These are phyloP conservation scores for Vitis hybrid DNA, from an alignment of 177 flowering plant genomes.

Conservation along the genomic window DNA sequence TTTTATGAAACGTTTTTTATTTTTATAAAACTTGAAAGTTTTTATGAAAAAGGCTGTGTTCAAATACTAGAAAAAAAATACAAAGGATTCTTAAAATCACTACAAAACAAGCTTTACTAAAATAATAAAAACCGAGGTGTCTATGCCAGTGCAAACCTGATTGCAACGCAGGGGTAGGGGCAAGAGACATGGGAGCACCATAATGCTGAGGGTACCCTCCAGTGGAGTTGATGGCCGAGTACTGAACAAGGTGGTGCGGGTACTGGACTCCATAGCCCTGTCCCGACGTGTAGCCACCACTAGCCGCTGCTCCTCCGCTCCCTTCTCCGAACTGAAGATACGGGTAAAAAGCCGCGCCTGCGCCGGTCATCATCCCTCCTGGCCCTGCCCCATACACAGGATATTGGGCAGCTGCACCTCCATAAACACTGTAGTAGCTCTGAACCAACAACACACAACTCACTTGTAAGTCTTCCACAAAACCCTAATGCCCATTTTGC, in stretches of 20 bases:
- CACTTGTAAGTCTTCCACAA: no score
- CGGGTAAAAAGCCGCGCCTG: constrained; percentile 50
- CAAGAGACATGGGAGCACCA: constrained; percentile 64
- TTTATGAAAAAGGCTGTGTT: no score
- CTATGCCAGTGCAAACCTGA: constrained; percentile 42
- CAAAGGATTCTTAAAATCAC: background rate
- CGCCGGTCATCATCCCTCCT: constrained; percentile 36
- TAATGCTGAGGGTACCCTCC: constrained; percentile 58
- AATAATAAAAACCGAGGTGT: background rate
- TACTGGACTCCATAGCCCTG: constrained; percentile 62
- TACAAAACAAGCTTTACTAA: background rate
- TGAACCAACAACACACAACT: constrained; percentile 21
- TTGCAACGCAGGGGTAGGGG: constrained; percentile 58
- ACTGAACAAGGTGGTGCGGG: constrained; percentile 60
- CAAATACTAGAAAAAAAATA: no score
- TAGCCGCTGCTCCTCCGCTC: constrained; percentile 24
- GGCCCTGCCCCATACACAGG: constrained; percentile 54
- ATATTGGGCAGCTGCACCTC: constrained; percentile 60
- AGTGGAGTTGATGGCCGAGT: constrained; percentile 47
- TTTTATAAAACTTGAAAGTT: no score
- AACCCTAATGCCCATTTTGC: no score
- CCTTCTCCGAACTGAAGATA: constrained; percentile 55
- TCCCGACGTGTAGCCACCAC: constrained; percentile 26
- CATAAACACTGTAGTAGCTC: constrained; percentile 71
- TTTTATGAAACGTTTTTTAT: no score